A percentile compares a stretch with the other conserved stretches of the same genome.
These are phyloP conservation scores for Suillus decipiens DNA, from an alignment of 768 basidiomycete genomes.

Conservation along the genomic window DNA sequence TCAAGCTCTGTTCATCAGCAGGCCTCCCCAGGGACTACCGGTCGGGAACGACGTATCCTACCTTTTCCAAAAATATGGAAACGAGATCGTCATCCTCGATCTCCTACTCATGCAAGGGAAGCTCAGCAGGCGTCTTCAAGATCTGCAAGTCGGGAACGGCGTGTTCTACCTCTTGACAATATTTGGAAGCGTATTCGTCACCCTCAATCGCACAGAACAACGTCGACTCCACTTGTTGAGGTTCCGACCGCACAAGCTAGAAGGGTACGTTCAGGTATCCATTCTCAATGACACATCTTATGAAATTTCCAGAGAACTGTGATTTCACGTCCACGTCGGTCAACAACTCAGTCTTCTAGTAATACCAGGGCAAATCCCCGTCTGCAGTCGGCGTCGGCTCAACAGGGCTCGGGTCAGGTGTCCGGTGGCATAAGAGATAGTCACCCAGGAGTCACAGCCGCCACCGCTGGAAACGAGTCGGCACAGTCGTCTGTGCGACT, in stretches of 20 bases:
- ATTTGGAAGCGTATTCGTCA: background rate
- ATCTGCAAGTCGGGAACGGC: background rate
- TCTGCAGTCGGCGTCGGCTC: background rate
- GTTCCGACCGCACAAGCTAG: background rate
- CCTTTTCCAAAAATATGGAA: background rate
- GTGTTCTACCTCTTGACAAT: background rate
- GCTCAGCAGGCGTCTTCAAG: background rate
- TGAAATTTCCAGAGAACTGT: background rate
- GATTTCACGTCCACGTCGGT: background rate
- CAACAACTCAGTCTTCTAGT: background rate
- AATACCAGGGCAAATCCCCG: background rate
- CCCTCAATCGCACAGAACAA: background rate
- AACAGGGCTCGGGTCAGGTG: background rate
- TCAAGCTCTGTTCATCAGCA: background rate
- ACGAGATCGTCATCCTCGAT: background rate
- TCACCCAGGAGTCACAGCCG: too few species aligned
- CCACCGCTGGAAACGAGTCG: background rate
- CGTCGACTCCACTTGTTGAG: background rate
- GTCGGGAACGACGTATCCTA: background rate
- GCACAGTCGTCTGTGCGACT: background rate
- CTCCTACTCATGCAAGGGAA: background rate
- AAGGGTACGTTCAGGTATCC: background rate
- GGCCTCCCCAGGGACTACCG: background rate
- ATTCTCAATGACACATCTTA: background rate
- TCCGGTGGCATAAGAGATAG: too few species aligned